phyloP scores from a whole-genome alignment of 2,329 filamentous ascomycete species.

The Neonectria punicea region DNA sequence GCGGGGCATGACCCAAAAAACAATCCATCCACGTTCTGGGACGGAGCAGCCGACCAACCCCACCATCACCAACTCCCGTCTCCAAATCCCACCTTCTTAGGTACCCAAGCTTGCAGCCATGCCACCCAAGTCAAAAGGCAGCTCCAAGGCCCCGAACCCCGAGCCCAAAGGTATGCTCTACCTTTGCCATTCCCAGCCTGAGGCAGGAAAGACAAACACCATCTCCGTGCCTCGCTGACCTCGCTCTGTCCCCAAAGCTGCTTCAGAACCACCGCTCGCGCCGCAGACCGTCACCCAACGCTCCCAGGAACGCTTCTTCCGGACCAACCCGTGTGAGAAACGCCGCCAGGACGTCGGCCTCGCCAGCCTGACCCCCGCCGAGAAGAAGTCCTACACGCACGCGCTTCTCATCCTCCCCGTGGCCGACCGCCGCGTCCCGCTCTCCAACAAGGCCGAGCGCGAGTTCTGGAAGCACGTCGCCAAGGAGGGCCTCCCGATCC shows the following conservation, averaged over 20 bases:
- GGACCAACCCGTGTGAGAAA: conserved; percentile 61
- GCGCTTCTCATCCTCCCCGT: conserved; percentile 57
- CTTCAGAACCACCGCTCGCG: conserved; percentile 47
- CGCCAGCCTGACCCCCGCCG: conserved; percentile 56
- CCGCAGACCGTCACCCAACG: conserved; percentile 61
- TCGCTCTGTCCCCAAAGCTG: conserved; percentile 28
- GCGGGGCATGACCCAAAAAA: conserved; percentile 35
- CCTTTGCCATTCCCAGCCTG: not conserved
- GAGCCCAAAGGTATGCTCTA: conserved; percentile 34
- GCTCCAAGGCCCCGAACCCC: conserved; percentile 45
- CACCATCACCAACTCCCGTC: conserved; percentile 38
- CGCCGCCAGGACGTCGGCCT: conserved; percentile 57
- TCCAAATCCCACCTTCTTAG: conserved; percentile 30
- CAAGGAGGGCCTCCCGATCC: conserved; percentile 62
- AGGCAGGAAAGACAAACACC: not conserved
- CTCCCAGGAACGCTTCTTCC: conserved; percentile 58
- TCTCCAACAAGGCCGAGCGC: conserved; percentile 61
- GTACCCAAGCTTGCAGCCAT: conserved; percentile 40
- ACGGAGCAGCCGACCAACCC: conserved; percentile 32
- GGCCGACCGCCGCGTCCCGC: conserved; percentile 47
- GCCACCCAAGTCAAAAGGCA: conserved; percentile 52
- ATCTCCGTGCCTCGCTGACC: not conserved
- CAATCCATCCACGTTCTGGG: not conserved
- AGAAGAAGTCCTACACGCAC: conserved; percentile 61
- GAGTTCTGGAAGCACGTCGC: conserved; percentile 68